phyloP scores from a whole-genome alignment of 805 yeast genomes.

The Komagataella pastoris region DNA sequence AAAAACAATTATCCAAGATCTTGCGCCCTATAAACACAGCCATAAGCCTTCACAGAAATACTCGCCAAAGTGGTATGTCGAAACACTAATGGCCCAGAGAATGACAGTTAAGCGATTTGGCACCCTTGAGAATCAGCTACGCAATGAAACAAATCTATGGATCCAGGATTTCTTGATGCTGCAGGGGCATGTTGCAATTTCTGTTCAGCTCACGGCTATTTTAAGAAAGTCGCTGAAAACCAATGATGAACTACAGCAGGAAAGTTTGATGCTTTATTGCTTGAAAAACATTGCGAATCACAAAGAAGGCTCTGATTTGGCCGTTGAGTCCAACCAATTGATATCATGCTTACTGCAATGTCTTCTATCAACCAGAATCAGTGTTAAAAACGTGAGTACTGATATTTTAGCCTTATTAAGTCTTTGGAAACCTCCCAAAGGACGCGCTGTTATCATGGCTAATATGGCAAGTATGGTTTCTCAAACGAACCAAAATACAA shows the following conservation, averaged over 20 bases:
- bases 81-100: conserved; percentile 21
- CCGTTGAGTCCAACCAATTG: conserved; percentile 27
- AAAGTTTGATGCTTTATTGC: conserved; percentile 65
- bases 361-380: conserved; percentile 56
- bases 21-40: background rate
- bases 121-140: conserved; percentile 11
- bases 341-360: conserved; percentile 59
- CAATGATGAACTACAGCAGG: conserved; percentile 46
- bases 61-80: conserved; percentile 31
- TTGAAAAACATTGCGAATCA: conserved; percentile 61
- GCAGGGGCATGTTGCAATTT: conserved; percentile 73
- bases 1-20: background rate
- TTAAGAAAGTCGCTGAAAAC: conserved; percentile 24
- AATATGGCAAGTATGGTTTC: conserved; percentile 22
- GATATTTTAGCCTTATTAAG: conserved; percentile 51
- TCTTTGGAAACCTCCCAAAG: conserved; percentile 14
- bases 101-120: conserved; percentile 26
- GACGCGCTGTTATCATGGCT: conserved; percentile 15
- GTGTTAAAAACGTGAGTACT: conserved; percentile 69
- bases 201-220: conserved; percentile 49
- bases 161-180: conserved; percentile 60
- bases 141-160: conserved; percentile 30
- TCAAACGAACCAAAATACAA: conserved; percentile 18
- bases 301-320: conserved; percentile 46
- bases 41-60: conserved; percentile 2